Percentiles rank a stretch among this genome's conserved stretches.
Evolutionary conservation across 2,329 filamentous ascomycete genomes (phyloP).

Genomic region (Cercospora zeae-maydis): DNA sequence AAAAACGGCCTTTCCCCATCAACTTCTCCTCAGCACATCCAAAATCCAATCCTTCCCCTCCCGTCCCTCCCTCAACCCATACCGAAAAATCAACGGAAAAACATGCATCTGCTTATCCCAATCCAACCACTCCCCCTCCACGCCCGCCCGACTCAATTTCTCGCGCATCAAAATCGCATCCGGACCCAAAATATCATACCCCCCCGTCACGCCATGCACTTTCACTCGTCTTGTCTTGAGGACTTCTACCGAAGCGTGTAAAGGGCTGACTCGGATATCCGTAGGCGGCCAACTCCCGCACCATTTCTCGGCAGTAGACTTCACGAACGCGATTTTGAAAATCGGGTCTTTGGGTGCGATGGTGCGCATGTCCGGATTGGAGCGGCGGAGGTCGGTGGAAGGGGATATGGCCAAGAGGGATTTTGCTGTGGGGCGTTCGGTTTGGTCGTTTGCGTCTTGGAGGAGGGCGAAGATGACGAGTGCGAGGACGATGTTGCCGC

Average conservation of each 20-base stretch:
- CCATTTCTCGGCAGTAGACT: constrained; percentile 45
- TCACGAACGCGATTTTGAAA: constrained; percentile 43
- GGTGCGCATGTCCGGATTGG: constrained; percentile 44
- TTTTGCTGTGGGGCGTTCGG: constrained; percentile 28
- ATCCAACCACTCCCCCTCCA: constrained; percentile 54
- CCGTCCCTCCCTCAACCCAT: constrained; percentile 48
- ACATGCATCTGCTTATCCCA: constrained; percentile 62
- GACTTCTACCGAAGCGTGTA: constrained; percentile 43
- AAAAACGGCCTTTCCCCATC: not conserved
- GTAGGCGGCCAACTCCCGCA: constrained; percentile 39
- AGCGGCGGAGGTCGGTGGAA: constrained; percentile 48
- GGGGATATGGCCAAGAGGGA: constrained; percentile 49
- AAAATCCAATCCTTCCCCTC: constrained; percentile 48
- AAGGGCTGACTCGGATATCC: constrained; percentile 50
- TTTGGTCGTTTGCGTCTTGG: constrained; percentile 28
- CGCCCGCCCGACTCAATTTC: constrained; percentile 42
- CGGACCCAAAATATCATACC: constrained; percentile 52
- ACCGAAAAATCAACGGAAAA: constrained; percentile 52
- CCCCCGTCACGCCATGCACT: constrained; percentile 52
- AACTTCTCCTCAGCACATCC: constrained; percentile 30
- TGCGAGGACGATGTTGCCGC: constrained; percentile 51
- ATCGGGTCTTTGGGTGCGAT: constrained; percentile 47
- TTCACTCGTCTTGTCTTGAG: constrained; percentile 43
- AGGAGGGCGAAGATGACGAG: constrained; percentile 41
- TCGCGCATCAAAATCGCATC: constrained; percentile 51